Conservation (phyloP, 2,329 filamentous ascomycete species). For the Plenodomus tracheiphilus region DNA sequence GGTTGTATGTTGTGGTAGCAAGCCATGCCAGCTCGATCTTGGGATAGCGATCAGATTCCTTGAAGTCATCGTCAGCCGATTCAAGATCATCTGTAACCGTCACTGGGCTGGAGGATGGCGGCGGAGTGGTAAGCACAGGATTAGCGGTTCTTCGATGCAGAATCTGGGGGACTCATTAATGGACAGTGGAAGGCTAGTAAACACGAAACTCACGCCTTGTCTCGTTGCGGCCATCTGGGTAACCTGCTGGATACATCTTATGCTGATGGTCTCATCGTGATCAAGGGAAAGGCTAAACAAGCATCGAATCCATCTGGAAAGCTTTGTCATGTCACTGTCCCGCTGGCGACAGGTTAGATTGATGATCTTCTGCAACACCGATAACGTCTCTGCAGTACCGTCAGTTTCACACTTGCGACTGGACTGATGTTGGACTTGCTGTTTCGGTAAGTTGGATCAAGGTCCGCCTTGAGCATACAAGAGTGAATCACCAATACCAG, state of each 20-base stretch:
- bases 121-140: constrained; percentile 14
- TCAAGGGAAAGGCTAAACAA: constrained; percentile 70
- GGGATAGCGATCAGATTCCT: constrained; percentile 60
- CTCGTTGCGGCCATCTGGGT: constrained; percentile 40
- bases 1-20: constrained; percentile 64
- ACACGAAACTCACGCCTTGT: constrained; percentile 29
- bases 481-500: constrained; percentile 51
- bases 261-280: constrained; percentile 58
- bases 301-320: constrained; percentile 78
- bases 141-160: neutral
- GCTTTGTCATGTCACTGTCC: constrained; percentile 58
- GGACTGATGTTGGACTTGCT: constrained; percentile 26
- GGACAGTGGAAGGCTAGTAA: neutral
- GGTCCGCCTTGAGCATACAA: constrained; percentile 32
- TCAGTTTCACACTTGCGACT: constrained; percentile 23
- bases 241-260: constrained; percentile 68
- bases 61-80: constrained; percentile 24
- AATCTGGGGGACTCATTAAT: constrained; percentile 9
- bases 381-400: constrained; percentile 25
- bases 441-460: constrained; percentile 35
- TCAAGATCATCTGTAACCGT: constrained; percentile 4
- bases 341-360: constrained; percentile 66
- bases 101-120: constrained; percentile 15
- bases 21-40: constrained; percentile 74
- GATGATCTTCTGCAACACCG: constrained; percentile 66